Base-by-base conservation (phyloP, 148 eudicot genomes). In the Suaeda aralocaspica region DNA sequence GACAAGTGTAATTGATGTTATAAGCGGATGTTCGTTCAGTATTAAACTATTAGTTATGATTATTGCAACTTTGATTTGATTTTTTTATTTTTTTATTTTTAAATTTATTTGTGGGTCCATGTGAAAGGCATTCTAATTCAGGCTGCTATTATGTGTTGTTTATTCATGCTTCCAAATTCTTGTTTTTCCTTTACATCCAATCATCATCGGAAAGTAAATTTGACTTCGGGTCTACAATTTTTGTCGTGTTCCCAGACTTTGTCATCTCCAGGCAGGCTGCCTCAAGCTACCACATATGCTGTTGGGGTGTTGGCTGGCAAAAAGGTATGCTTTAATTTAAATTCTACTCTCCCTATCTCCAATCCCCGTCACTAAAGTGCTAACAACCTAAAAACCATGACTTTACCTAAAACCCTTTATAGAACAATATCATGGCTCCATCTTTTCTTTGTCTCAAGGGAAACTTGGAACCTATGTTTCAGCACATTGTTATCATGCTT, bases 281-380 rank as follows among this genome's bases (percentile, higher is more conserved):
- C 81, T 45, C 72, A 25, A 42, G 61, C 63, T 70, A 70, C 82
- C 58, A 82, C 84, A 72, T 86, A 83, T 77, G 90, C 90, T 53
- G 85, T 87, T 80, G 99, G 91, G 70, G 74, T 88, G 58, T 85
- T 94, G 64, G 68, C 36, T 34, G 96, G 83, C 46, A 82, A 84
- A 59, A 85, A 87, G 99, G 99, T 89, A 78, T 52, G 75, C 61
- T 24, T 60, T 79, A 55, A 3, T 51, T 19, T 6, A 0, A 13
- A 22, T 30, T 19, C n/a, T 67, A 31, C 13, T 60, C 36, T 59
- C n/a, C 8, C 9, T 51, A 52, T 16, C 33, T 33, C 4, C 26
- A 25, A 45, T 45, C n/a, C 29, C 26, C 16, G 34, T 25, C 9
- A 41, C 30, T 22, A 25, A 56, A 70, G 22, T 50, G 46, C 16